Conservation (phyloP, 352 stramenopile species). For the Phytophthora nicotianae region DNA sequence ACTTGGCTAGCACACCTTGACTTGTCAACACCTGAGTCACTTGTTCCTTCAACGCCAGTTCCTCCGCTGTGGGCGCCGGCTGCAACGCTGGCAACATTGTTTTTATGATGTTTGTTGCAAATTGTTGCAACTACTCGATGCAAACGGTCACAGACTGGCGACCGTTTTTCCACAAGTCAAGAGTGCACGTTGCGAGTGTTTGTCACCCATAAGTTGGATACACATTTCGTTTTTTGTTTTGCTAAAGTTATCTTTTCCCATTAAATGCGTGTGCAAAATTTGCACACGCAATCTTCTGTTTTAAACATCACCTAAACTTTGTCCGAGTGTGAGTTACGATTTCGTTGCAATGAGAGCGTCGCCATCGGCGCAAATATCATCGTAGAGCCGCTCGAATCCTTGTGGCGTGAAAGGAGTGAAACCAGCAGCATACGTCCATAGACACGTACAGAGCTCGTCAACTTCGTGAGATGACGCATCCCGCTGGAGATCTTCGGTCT, state of each 20-base stretch:
- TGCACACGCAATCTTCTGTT: constrained; percentile 4
- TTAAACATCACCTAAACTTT: constrained; percentile 5
- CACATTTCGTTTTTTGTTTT: constrained; percentile 16
- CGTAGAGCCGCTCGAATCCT: constrained; percentile 87
- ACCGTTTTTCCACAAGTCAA: constrained; percentile 19
- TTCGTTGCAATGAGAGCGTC: constrained; percentile 42
- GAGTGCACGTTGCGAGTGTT: background rate
- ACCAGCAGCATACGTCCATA: constrained; percentile 81
- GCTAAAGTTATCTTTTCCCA: constrained; percentile 23
- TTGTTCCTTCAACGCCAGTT: constrained; percentile 69
- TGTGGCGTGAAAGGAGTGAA: constrained; percentile 77
- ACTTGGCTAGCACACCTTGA: constrained; percentile 71
- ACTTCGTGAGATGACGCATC: constrained; percentile 41
- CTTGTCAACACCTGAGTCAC: constrained; percentile 58
- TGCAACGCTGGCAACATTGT: constrained; percentile 35
- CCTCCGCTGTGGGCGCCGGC: constrained; percentile 44
- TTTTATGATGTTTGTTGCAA: background rate
- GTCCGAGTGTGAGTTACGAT: constrained; percentile 14
- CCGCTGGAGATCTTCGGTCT: constrained; percentile 10
- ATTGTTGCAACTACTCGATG: constrained; percentile 17
- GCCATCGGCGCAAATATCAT: constrained; percentile 82
- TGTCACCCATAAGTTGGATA: constrained; percentile 14
- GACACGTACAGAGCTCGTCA: constrained; percentile 78
- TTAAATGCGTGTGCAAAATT: no score
- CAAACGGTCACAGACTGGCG: constrained; percentile 26